A percentile compares a stretch with the other conserved stretches of the same genome.
Conservation (phyloP, 1,284 basidiomycete genomes). For the Papiliotrema fonsecae region DNA sequence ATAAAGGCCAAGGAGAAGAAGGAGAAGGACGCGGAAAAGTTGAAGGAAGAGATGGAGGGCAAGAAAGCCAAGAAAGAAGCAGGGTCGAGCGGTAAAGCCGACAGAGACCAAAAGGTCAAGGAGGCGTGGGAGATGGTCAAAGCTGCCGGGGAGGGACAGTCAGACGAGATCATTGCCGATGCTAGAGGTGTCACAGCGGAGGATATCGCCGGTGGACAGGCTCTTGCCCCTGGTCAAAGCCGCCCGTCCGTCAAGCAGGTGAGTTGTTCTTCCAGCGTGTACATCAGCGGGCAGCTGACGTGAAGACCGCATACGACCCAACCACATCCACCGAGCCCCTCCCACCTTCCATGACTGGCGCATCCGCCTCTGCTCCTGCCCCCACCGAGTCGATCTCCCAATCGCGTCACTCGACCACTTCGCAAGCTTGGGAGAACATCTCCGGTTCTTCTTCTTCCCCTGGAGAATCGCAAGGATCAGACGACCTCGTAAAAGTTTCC, state of each 20-base stretch:
- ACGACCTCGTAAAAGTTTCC: conserved; percentile 7
- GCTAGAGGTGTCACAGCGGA: conserved; percentile 51
- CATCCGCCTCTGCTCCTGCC: conserved; percentile 10
- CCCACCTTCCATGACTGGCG: conserved; percentile 26
- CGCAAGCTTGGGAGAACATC: conserved; percentile 41
- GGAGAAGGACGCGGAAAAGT: conserved; percentile 14
- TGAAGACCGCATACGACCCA: conserved; percentile 29
- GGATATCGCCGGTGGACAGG: conserved; percentile 48
- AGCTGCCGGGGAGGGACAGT: conserved; percentile 37
- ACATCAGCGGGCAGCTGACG: conserved; percentile 1
- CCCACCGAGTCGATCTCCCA: conserved; percentile 30
- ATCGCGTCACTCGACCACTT: conserved; percentile 30
- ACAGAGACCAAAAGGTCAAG: conserved; percentile 48
- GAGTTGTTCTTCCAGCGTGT: conserved; percentile 2
- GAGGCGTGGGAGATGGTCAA: conserved; percentile 57
- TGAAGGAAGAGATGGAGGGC: conserved; percentile 24
- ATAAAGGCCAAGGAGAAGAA: conserved; percentile 22
- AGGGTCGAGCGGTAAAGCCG: conserved; percentile 13
- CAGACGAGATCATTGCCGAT: conserved; percentile 47
- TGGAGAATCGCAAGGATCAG: conserved; percentile 18
- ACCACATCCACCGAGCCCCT: conserved; percentile 34
- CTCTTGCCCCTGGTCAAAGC: conserved; percentile 26
- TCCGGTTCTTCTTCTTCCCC: conserved; percentile 26
- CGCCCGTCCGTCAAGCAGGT: conserved; percentile 14
- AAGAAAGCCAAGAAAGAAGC: conserved; percentile 21